Base-by-base conservation (phyloP, 768 basidiomycete genomes). In the Pseudohyphozyma bogoriensis region DNA sequence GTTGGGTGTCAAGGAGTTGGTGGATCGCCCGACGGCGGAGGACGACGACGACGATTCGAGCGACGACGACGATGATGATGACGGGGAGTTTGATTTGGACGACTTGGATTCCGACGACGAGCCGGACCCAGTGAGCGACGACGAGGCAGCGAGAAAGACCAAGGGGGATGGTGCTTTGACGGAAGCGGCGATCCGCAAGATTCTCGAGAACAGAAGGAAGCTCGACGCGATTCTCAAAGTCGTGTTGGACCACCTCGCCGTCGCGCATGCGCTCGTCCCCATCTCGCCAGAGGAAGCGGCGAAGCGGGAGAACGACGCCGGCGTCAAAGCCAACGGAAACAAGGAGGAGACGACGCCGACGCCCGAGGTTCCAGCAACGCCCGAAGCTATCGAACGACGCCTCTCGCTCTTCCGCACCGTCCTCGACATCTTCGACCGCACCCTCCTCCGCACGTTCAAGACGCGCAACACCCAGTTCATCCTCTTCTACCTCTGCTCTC, bases 381-480 rank as follows among this genome's bases (percentile, higher is more conserved):
- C 49, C 20, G 60, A 58, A 33, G 32, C 47, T 28, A 55, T 58
- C 44, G 71, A 73, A 29, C 77, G 76, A 35, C 80, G 78, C 29
- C 79, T 79, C 9, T 72, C 81, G 2, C 87, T 88, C 66, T 97
- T 97, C 73, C 81, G 87, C 67, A 81, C 85, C 32, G 84, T 99
- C 24, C 82, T 99, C 53, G 83, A 85, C 64, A 89, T 96, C 64
- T 99, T 99, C 70, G 89, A 95, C 72, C 83, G 89, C 42, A 85
- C 85, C 39, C 90, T 99, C 71, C 81, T 99, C 51, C 86, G 85
- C 40, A 97, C 95, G 3, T 95, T 95, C 77, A 91, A 92, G 70
- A 95, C 91, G 0, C 87, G 92, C 40, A 95, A 97, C 73, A 91
- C 90, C 18, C 95, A 97, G 69, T 99, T 99, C 76, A 81, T 99